A percentile compares a stretch with the other conserved stretches of the same genome.
Evolutionary conservation across 192 early-diverging fungal species (phyloP).

Genomic region (Gonapodya prolifera): DNA sequence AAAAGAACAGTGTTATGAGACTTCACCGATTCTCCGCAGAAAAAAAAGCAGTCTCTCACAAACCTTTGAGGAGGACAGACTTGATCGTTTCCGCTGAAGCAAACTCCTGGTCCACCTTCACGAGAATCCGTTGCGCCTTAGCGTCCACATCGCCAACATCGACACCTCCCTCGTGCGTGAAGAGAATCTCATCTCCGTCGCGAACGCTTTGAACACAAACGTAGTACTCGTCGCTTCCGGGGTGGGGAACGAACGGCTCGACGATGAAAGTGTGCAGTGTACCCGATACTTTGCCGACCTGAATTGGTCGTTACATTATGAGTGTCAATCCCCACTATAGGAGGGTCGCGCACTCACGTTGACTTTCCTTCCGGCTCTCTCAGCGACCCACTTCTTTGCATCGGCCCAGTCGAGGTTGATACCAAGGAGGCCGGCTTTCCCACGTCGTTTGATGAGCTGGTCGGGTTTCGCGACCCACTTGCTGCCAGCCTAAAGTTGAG

Average conservation of each 20-base stretch:
- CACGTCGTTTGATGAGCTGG: conserved; percentile 94
- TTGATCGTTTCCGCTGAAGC: conserved; percentile 55
- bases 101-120: conserved; percentile 68
- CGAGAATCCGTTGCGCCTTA: conserved; percentile 76
- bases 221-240: conserved; percentile 88
- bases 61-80: conserved; percentile 45
- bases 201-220: conserved; percentile 91
- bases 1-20: not conserved
- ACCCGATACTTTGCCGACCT: conserved; percentile 75
- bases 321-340: not conserved
- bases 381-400: conserved; percentile 80
- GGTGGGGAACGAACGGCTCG: conserved; percentile 89
- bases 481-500: conserved; percentile 49
- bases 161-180: conserved; percentile 97
- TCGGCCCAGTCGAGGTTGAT: conserved; percentile 83
- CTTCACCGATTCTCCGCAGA: not conserved
- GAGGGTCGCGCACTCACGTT: conserved; percentile 31
- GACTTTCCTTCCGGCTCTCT: conserved; percentile 76
- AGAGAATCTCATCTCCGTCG: conserved; percentile 91
- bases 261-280: conserved; percentile 88
- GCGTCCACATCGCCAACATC: conserved; percentile 98
- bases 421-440: conserved; percentile 87
- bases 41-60: not conserved
- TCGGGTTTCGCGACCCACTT: conserved; percentile 97
- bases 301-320: not conserved